These are phyloP conservation scores for Erigeron philadelphicus DNA, from an alignment of 140 eudicot species.

Conservation along the genomic window DNA sequence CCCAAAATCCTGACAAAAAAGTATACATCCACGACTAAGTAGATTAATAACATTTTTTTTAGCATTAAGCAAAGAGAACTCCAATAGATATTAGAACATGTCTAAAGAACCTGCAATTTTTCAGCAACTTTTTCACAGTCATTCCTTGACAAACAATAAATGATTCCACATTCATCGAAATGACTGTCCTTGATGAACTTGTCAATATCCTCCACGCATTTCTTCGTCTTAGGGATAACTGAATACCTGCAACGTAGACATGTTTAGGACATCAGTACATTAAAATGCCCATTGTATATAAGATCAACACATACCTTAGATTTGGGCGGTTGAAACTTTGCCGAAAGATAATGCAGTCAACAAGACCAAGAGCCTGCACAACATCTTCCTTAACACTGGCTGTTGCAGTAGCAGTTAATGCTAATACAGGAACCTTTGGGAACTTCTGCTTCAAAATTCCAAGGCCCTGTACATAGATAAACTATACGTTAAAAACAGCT, in stretches of 20 bases:
- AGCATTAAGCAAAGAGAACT: background rate
- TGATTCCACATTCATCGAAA: slow-evolving; percentile 70
- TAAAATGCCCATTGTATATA: background rate
- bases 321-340: slow-evolving; percentile 96
- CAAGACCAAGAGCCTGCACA: slow-evolving; percentile 97
- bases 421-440: slow-evolving; percentile 75
- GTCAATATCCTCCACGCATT: slow-evolving; percentile 85
- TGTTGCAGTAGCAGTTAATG: slow-evolving; percentile 97
- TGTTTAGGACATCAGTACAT: slow-evolving; percentile 11
- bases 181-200: slow-evolving; percentile 60
- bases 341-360: slow-evolving; percentile 73
- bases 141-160: slow-evolving; percentile 73
- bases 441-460: slow-evolving; percentile 94
- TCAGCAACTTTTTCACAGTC: slow-evolving; percentile 78
- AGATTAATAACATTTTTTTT: background rate
- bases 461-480: slow-evolving; percentile 51
- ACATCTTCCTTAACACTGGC: slow-evolving; percentile 93
- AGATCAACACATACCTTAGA: slow-evolving; percentile 43
- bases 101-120: slow-evolving; percentile 49
- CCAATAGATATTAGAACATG: background rate
- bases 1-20: slow-evolving; percentile 56
- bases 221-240: slow-evolving; percentile 68
- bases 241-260: slow-evolving; percentile 47
- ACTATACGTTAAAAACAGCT: background rate
- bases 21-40: background rate